These are phyloP conservation scores for Heliamphora exappendiculata DNA, from an alignment of 148 eudicot genomes.

Conservation along the genomic window DNA sequence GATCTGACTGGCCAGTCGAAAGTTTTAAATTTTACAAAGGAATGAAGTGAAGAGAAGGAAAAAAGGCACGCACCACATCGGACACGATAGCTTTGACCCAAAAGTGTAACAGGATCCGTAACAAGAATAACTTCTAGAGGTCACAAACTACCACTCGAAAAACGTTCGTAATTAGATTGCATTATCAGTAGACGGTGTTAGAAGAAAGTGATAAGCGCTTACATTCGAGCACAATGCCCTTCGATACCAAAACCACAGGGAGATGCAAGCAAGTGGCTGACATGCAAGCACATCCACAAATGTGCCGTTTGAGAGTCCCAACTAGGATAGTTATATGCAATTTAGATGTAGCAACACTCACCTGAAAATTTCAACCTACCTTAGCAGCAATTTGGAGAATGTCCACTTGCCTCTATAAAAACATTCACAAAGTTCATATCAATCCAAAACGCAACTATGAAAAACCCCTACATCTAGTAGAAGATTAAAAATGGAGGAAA, in stretches of 20 bases:
- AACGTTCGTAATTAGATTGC: background rate
- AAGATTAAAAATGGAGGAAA: constrained; percentile 33
- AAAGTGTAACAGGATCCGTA: background rate
- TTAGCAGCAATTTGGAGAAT: constrained; percentile 77
- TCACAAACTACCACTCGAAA: background rate
- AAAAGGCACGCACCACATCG: background rate
- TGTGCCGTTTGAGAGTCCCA: background rate
- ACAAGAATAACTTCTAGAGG: background rate
- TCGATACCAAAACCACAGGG: background rate
- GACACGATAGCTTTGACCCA: background rate
- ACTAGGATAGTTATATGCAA: background rate
- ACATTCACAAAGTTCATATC: constrained; percentile 59
- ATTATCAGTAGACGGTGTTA: background rate
- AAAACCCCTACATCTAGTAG: constrained; percentile 26
- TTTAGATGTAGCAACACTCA: constrained; percentile 58
- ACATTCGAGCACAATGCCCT: background rate
- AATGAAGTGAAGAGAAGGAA: background rate
- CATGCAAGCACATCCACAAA: background rate
- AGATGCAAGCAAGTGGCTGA: constrained; percentile 2
- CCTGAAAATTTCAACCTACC: constrained; percentile 86
- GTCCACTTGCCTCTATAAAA: constrained; percentile 91
- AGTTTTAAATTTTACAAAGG: background rate
- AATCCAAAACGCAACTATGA: constrained; percentile 40
- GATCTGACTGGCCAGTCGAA: background rate
- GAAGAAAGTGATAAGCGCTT: background rate